Evolutionary conservation across 1,139 yeast species (phyloP).

Genomic region (Yamadazyma jaroonii): DNA sequence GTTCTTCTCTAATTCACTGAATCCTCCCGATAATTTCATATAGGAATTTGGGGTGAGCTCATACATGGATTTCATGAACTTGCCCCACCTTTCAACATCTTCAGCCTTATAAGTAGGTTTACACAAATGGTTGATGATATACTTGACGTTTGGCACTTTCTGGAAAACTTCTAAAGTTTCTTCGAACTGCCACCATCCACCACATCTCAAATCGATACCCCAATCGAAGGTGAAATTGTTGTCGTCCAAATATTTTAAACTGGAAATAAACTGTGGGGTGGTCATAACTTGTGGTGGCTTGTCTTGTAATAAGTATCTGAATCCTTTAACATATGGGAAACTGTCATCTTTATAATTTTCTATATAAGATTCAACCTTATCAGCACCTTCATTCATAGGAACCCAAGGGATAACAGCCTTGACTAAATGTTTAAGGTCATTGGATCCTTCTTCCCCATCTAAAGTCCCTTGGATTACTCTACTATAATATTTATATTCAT

Average conservation of each 20-base stretch:
- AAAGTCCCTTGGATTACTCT: slow-evolving; percentile 11
- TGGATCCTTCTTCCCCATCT: slow-evolving; percentile 13
- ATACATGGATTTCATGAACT: slow-evolving; percentile 17
- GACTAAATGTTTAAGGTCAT: slow-evolving; percentile 7
- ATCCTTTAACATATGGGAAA: slow-evolving; percentile 24
- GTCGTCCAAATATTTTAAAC: slow-evolving; percentile 27
- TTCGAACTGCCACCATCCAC: slow-evolving; percentile 37
- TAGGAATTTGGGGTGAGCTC: slow-evolving; percentile 22
- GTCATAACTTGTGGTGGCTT: slow-evolving; percentile 32
- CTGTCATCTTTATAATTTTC: slow-evolving; percentile 7
- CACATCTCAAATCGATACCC: slow-evolving; percentile 36
- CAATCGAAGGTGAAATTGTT: slow-evolving; percentile 31
- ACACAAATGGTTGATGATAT: slow-evolving; percentile 36
- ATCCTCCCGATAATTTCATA: slow-evolving; percentile 41
- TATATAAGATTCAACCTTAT: slow-evolving; percentile 10
- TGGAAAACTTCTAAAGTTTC: slow-evolving; percentile 23
- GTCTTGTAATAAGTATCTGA: slow-evolving; percentile 40
- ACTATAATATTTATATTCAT: slow-evolving; percentile 13
- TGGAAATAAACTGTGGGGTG: slow-evolving; percentile 20
- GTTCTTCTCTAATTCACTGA: slow-evolving; percentile 30
- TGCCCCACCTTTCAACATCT: slow-evolving; percentile 18
- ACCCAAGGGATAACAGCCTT: slow-evolving; percentile 19
- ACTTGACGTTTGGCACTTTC: slow-evolving; percentile 22
- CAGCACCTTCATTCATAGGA: slow-evolving; percentile 16
- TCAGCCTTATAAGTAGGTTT: slow-evolving; percentile 29